Evolutionary conservation across 1,284 basidiomycete species (phyloP).

Genomic region (Marasmius tenuissimus): DNA sequence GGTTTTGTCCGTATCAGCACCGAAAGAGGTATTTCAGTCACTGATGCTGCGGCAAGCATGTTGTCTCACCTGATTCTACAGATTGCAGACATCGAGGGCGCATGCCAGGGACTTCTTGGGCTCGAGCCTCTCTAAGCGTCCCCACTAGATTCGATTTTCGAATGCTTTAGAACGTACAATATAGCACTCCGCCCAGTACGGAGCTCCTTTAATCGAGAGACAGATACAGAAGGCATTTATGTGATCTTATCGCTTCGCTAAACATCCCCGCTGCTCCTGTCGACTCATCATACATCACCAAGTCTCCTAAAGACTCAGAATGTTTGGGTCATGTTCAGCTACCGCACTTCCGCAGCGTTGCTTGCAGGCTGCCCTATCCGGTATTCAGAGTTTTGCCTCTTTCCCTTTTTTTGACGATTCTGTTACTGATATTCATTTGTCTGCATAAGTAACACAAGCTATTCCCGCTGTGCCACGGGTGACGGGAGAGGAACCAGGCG

Average conservation of each 20-base stretch:
- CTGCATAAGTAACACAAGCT: neutral
- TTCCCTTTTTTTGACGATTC: neutral
- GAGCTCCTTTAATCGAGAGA: too few relatives aligned
- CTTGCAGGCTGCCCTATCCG: too few relatives aligned
- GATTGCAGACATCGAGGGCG: slow-evolving; percentile 84
- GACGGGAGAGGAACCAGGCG: too few relatives aligned
- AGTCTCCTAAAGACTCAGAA: too few relatives aligned
- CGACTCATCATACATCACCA: too few relatives aligned
- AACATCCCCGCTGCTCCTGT: too few relatives aligned
- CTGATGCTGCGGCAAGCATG: neutral
- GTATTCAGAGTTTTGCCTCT: neutral
- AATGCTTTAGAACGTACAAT: neutral
- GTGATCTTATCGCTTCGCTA: too few relatives aligned
- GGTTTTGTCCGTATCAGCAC: slow-evolving; percentile 77
- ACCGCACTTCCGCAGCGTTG: too few relatives aligned
- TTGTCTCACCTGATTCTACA: slow-evolving; percentile 24
- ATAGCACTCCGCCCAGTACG: neutral
- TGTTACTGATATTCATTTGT: neutral
- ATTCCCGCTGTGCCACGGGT: too few relatives aligned
- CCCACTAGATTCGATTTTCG: neutral
- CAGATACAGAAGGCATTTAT: too few relatives aligned
- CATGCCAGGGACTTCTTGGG: slow-evolving; percentile 77
- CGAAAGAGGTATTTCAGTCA: slow-evolving; percentile 70
- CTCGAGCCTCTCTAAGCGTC: slow-evolving; percentile 54
- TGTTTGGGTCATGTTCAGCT: too few relatives aligned